These are phyloP conservation scores for Endothia cerciana DNA, from an alignment of 2,329 filamentous ascomycete genomes.

Conservation along the genomic window DNA sequence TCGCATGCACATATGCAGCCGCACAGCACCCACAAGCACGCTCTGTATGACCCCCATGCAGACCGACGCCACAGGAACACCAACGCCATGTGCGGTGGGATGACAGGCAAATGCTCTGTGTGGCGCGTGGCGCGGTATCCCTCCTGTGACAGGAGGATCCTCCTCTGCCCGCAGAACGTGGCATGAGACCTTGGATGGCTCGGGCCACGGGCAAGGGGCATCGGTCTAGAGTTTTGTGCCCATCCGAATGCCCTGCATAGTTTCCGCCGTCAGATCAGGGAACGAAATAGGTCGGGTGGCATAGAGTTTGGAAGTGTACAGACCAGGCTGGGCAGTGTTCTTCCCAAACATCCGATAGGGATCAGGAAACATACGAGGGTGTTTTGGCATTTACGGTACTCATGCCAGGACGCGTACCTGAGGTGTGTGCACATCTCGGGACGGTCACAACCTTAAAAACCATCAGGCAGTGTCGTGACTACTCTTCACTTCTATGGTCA, in stretches of 20 bases:
- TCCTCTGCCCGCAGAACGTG: background rate
- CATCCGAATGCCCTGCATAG: background rate
- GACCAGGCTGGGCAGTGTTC: background rate
- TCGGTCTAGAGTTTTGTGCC: background rate
- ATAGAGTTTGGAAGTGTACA: background rate
- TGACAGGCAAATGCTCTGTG: background rate
- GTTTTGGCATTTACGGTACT: conserved; percentile 16
- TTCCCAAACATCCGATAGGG: conserved; percentile 19
- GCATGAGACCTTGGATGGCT: background rate
- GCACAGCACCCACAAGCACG: background rate
- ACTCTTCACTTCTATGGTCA: background rate
- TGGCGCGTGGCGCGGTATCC: background rate
- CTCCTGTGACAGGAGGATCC: background rate
- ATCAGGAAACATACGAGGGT: conserved; percentile 24
- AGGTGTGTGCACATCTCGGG: background rate
- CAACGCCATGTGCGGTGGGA: background rate
- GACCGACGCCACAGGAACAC: background rate
- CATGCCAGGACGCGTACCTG: background rate
- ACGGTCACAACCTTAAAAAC: background rate
- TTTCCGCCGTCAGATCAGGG: background rate
- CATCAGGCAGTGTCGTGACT: background rate
- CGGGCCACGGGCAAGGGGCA: background rate
- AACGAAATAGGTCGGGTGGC: background rate
- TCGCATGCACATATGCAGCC: background rate
- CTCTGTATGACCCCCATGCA: background rate